Evolutionary conservation across 1,284 basidiomycete species (phyloP), one percentile per base, ranked within the genome.

Genomic region (Boletus austroedulis): DNA sequence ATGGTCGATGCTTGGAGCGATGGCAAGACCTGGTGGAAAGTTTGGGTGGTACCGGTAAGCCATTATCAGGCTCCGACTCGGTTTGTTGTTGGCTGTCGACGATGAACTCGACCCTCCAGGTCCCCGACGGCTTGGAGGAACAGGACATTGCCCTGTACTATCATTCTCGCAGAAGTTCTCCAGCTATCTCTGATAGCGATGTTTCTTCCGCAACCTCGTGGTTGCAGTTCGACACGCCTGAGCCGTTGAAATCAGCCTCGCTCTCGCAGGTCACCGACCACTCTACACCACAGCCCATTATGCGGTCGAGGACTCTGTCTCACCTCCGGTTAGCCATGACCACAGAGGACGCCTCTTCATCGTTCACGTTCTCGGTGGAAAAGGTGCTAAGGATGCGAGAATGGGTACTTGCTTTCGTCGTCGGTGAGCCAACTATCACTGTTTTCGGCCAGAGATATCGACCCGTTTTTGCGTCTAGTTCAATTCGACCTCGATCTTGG

Each of bases 401-500:
- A 58, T 95, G 92, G 92, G 84, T 91, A n/a, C 73, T 90, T 63
- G 84, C 87, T 23, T 80, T 95, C 54, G 88, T 85, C 28, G 80
- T 94, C 55, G 92, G 93, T 80, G 69, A 65, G 77, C 71, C 31
- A 44, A 40, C 44, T 49, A 7, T n/a, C 3, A 12, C 14, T 24
- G 32, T 53, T 36, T 53, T 28, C 47, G 38, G 5, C n/a, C 26
- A 46, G 3, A 9, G 10, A 8, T 38, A 28, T n/a, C n/a, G 51
- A 34, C 12, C 23, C 3, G 2, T 15, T 23, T 44, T 50, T 40
- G 31, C 32, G 52, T 59, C 50, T 50, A 84, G 92, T 95, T 57
- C 86, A 95, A 65, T 95, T 96, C 67, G 93, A 95, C 73, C 72
- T 94, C 48, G 92, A 95, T 64, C 77, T 89, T 46, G 95, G 94